Percentiles rank a stretch among this genome's conserved stretches.
These are phyloP conservation scores for Albifimbria verrucaria DNA, from an alignment of 2,329 filamentous ascomycete genomes.

Conservation along the genomic window DNA sequence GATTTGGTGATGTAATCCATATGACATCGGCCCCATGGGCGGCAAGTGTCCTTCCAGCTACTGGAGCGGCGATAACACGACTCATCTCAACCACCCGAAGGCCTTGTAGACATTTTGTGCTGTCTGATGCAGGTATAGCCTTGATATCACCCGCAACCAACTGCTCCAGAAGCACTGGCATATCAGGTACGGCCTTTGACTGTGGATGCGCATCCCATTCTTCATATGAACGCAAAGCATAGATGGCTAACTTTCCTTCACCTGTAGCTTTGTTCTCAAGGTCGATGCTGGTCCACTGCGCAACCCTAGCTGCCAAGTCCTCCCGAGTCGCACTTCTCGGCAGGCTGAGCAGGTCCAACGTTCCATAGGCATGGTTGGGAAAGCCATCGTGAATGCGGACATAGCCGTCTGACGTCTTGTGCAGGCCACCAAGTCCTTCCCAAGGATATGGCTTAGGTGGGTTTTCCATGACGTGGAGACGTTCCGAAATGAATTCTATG, in stretches of 20 bases:
- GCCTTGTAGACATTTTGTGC: conserved; percentile 43
- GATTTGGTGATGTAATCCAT: conserved; percentile 61
- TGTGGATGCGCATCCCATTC: conserved; percentile 1
- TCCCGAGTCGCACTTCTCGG: neutral
- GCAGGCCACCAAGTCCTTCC: neutral
- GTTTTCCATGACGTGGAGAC: neutral
- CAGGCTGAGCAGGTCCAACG: neutral
- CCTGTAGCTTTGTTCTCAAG: neutral
- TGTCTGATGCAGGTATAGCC: neutral
- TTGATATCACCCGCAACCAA: neutral
- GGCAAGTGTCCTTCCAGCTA: conserved; percentile 63
- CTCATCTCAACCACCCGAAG: conserved; percentile 70
- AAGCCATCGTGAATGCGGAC: neutral
- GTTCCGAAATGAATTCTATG: neutral
- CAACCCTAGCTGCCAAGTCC: neutral
- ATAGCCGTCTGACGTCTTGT: neutral
- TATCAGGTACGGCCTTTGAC: neutral
- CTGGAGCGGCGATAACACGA: conserved; percentile 68
- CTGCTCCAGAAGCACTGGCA: neutral
- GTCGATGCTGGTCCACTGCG: neutral
- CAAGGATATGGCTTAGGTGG: neutral
- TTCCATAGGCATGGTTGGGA: neutral
- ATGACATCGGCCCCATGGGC: conserved; percentile 70
- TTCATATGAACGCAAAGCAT: neutral
- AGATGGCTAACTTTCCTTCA: neutral